Evolutionary conservation across 2,329 filamentous ascomycete genomes (phyloP), one percentile per base, ranked within the genome.

Genomic region (Neofusicoccum parvum): DNA sequence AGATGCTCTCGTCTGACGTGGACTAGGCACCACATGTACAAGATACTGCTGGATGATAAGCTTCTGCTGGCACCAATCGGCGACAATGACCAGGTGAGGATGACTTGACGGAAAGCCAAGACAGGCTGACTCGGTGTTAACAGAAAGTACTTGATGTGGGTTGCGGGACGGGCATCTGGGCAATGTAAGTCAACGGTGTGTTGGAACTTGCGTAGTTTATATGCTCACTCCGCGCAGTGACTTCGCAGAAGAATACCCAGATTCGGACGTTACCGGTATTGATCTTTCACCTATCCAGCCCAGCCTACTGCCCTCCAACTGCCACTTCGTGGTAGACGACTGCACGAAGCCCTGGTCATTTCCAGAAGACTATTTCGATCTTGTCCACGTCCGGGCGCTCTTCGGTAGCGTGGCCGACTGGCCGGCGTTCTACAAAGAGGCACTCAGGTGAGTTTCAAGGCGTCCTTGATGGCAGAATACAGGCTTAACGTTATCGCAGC

Each of bases 291-390:
- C 82, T 32, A 80, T 36, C n/a, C 63, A 65, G 34, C 63, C 50
- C 7, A 72, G 73, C 64, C 80, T 79, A 75, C 78, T 83, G 0
- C 81, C 81, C 0, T 76, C 80, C 3, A 83, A 83, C 68, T 78
- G 77, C 67, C 69, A 72, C 23, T 83, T 83, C 68, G 77, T 82
- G 62, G 77, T 84, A 59, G 82, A 83, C 71, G 81, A 83, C 56
- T 73, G 79, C n/a, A 76, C 74, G 0, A 69, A 75, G 9, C 9
- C 41, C 3, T 59, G 54, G 54, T 36, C 34, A 1, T 34, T 46
- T 10, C 50, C 34, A 39, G 73, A 76, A 27, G 83, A 81, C 81
- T 80, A 79, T 0, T 77, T 78, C 67, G 81, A 83, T 69, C 80
- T 81, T 64, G 78, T 83, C 49, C 80, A 84, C 68, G 64, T 66